A percentile compares a stretch with the other conserved stretches of the same genome.
Evolutionary conservation across 1,139 yeast genomes (phyloP).

Genomic region (Scheffersomyces titani): DNA sequence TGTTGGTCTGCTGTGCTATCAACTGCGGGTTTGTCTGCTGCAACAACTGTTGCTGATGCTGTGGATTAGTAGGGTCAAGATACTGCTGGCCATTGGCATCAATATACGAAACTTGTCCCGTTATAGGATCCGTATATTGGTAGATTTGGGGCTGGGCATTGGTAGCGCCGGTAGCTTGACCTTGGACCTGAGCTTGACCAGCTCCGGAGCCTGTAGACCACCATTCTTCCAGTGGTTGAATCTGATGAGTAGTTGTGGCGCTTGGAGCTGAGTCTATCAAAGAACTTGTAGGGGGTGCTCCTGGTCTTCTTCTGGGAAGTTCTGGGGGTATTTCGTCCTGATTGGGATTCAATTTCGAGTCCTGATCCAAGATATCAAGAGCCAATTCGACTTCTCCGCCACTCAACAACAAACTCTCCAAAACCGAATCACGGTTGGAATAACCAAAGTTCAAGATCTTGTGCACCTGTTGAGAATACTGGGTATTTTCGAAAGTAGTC

Average conservation of each 20-base stretch:
- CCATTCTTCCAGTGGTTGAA: constrained; percentile 14
- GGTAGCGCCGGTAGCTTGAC: constrained; percentile 4
- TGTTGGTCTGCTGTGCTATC: constrained; percentile 45
- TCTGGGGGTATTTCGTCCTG: constrained; percentile 33
- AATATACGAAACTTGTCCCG: constrained; percentile 60
- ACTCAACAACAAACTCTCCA: constrained; percentile 51
- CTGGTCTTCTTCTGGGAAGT: constrained; percentile 47
- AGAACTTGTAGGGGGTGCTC: constrained; percentile 4
- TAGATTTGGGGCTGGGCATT: constrained; percentile 42
- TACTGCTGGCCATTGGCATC: constrained; percentile 63
- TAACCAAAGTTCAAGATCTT: constrained; percentile 49
- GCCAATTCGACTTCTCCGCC: constrained; percentile 53
- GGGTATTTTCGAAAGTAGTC: constrained; percentile 44
- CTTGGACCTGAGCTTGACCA: constrained; percentile 7
- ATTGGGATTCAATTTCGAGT: constrained; percentile 36
- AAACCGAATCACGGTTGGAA: constrained; percentile 44
- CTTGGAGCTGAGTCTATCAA: constrained; percentile 8
- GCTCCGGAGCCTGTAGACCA: constrained; percentile 9
- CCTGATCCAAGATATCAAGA: constrained; percentile 46
- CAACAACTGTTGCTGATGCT: constrained; percentile 50
- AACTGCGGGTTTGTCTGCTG: constrained; percentile 47
- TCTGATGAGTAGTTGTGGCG: constrained; percentile 15
- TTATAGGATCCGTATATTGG: constrained; percentile 63
- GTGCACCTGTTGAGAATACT: constrained; percentile 38
- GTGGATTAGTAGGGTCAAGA: constrained; percentile 55